Evolutionary conservation across 2,329 filamentous ascomycete genomes (phyloP).

Genomic region (Penicillium freii): DNA sequence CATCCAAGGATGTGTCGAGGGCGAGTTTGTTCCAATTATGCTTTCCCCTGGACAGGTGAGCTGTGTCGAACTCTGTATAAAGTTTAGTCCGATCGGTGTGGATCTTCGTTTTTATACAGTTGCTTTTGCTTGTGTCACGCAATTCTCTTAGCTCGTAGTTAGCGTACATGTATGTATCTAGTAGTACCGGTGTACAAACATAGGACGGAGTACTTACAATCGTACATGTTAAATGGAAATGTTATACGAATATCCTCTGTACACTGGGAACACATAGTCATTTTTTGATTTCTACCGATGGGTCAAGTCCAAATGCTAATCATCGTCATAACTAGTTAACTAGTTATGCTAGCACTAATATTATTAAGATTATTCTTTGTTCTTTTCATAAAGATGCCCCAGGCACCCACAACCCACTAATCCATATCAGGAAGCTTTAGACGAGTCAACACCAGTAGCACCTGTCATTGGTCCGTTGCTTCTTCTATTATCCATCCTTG

Average conservation of each 20-base stretch:
- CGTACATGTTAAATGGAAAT: not conserved
- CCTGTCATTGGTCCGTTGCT: not conserved
- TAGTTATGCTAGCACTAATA: not conserved
- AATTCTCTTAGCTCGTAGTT: not conserved
- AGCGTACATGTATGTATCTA: no score
- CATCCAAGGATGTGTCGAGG: not conserved
- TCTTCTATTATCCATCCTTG: not conserved
- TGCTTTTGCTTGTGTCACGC: not conserved
- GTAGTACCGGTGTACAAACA: not conserved
- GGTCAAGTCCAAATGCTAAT: not conserved
- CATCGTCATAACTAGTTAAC: not conserved
- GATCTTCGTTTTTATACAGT: not conserved
- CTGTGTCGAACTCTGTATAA: not conserved
- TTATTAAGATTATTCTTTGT: not conserved
- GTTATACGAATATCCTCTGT: not conserved
- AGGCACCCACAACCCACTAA: not conserved
- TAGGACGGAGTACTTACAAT: not conserved
- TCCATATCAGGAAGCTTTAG: not conserved
- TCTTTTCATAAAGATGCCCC: not conserved
- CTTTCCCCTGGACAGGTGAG: not conserved
- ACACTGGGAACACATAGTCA: not conserved
- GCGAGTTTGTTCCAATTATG: not conserved
- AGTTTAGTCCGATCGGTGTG: not conserved
- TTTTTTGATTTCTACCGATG: not conserved
- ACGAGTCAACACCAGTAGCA: not conserved